Evolutionary conservation across 2,329 filamentous ascomycete genomes (phyloP).

Genomic region (Sporothrix variecibatus): DNA sequence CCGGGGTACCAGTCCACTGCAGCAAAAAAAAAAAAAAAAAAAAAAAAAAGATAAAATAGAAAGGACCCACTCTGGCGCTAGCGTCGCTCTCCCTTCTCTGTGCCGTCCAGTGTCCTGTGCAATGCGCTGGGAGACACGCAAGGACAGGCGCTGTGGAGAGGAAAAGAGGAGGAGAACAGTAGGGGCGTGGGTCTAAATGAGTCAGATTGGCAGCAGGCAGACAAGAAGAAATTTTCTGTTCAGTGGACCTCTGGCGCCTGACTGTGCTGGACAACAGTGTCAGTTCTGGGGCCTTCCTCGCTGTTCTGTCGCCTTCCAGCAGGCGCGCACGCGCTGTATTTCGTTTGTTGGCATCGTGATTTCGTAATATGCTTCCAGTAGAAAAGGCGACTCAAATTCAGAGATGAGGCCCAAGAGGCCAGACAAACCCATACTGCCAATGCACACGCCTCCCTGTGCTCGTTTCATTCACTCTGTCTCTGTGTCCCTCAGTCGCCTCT

Average conservation of each 20-base stretch:
- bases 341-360: constrained; percentile 11
- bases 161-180: not conserved
- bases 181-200: constrained; percentile 23
- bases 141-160: not conserved
- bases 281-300: not conserved
- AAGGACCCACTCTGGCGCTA: constrained; percentile 3
- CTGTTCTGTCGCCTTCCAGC: constrained; percentile 12
- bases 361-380: not conserved
- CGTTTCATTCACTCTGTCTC: not conserved
- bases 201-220: constrained; percentile 20
- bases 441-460: not conserved
- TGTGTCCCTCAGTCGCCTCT: no score
- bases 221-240: constrained; percentile 17
- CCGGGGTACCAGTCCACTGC: constrained; percentile 1
- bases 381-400: not conserved
- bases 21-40: not conserved
- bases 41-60: not conserved
- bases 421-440: not conserved
- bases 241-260: not conserved
- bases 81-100: not conserved
- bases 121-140: not conserved
- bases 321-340: not conserved
- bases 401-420: not conserved
- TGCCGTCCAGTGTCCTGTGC: not conserved
- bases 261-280: not conserved